Evolutionary conservation across 805 yeast species (phyloP).

Genomic region (Lachancea quebecensis): DNA sequence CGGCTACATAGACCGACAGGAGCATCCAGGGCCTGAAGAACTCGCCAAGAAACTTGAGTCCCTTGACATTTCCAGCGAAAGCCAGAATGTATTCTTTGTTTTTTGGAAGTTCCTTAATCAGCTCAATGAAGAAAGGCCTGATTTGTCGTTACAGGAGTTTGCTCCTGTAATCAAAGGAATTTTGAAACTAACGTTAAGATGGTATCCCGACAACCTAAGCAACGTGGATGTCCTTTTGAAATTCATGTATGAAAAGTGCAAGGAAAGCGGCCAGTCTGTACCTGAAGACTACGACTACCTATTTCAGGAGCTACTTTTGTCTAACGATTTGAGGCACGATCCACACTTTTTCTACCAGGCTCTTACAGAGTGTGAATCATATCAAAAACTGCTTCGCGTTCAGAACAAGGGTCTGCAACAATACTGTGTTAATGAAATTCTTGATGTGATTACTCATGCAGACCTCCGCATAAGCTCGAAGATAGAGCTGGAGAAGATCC

Average conservation of each 20-base stretch:
- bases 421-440: slow-evolving; percentile 52
- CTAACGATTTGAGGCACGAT: slow-evolving; percentile 4
- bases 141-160: slow-evolving; percentile 59
- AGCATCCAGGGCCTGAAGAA: slow-evolving; percentile 9
- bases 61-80: slow-evolving; percentile 4
- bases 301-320: slow-evolving; percentile 13
- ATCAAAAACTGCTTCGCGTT: slow-evolving; percentile 16
- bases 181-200: slow-evolving; percentile 54
- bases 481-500: slow-evolving; percentile 18
- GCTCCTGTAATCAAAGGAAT: slow-evolving; percentile 60
- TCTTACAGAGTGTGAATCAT: slow-evolving; percentile 21
- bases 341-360: slow-evolving; percentile 14
- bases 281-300: slow-evolving; percentile 17
- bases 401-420: slow-evolving; percentile 38
- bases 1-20: slow-evolving; percentile 15
- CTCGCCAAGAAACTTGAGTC: not conserved
- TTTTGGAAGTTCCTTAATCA: slow-evolving; percentile 61
- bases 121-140: slow-evolving; percentile 52
- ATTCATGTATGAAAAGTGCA: slow-evolving; percentile 40
- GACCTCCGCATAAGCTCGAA: slow-evolving; percentile 31
- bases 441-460: slow-evolving; percentile 40
- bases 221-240: slow-evolving; percentile 57
- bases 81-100: slow-evolving; percentile 37
- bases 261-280: slow-evolving; percentile 29
- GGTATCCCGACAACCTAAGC: slow-evolving; percentile 54